Evolutionary conservation across 1,284 basidiomycete species (phyloP).

Genomic region (Papiliotrema laurentii): DNA sequence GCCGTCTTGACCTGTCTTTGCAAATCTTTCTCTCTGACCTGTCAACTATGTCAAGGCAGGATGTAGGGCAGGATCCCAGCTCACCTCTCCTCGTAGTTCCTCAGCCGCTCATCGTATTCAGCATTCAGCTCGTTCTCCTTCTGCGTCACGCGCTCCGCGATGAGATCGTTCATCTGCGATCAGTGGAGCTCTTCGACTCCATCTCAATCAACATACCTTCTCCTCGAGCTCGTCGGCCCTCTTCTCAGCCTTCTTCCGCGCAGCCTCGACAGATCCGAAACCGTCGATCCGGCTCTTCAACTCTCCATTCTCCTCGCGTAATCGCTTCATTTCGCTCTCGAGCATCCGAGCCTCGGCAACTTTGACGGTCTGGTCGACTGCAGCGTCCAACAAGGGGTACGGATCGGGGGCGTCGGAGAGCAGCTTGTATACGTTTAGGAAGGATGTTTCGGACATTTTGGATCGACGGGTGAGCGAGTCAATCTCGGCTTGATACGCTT

Average conservation of each 20-base stretch:
- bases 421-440: slow-evolving; percentile 89
- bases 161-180: slow-evolving; percentile 80
- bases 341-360: slow-evolving; percentile 72
- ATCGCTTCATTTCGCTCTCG: slow-evolving; percentile 63
- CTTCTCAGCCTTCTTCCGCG: slow-evolving; percentile 68
- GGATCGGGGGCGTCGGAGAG: slow-evolving; percentile 93
- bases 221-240: slow-evolving; percentile 74
- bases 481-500: slow-evolving; percentile 95
- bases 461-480: slow-evolving; percentile 88
- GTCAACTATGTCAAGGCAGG: background rate
- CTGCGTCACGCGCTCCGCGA: slow-evolving; percentile 75
- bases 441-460: slow-evolving; percentile 86
- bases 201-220: slow-evolving; percentile 56
- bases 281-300: slow-evolving; percentile 68
- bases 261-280: slow-evolving; percentile 60
- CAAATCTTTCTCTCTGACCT: slow-evolving; percentile 76
- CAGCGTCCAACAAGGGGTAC: slow-evolving; percentile 88
- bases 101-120: slow-evolving; percentile 89
- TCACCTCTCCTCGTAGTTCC: slow-evolving; percentile 90
- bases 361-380: slow-evolving; percentile 86
- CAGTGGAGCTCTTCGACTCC: background rate
- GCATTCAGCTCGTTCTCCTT: slow-evolving; percentile 95
- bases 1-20: slow-evolving; percentile 78
- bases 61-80: slow-evolving; percentile 20
- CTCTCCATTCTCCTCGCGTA: slow-evolving; percentile 74